Base-by-base conservation (phyloP, 768 basidiomycete species). In the Calvatia gigantea region DNA sequence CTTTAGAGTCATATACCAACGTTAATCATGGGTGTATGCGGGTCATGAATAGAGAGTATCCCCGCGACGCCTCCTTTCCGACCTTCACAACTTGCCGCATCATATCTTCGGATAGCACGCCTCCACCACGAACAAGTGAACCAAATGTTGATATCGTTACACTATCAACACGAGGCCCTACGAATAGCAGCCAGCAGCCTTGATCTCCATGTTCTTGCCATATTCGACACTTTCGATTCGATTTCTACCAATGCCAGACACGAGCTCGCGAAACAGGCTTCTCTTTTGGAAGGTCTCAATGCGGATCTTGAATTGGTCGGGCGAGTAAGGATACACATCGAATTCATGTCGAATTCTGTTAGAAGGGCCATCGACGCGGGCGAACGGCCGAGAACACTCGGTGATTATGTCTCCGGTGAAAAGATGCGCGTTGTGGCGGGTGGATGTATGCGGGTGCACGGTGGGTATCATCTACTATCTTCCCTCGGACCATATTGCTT, bases 341-440 rank as follows among this genome's bases (percentile, higher is more conserved):
- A 91, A 55, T 92, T 93, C 60, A 72, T 91, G 69, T 89, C 87
- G 14, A 73, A 78, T 6, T 72, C 81, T 1, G 81, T 85, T 48
- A 76, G 87, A 32, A 84, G 77, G 61, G 83, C 86, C 2, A 87
- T 91, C 41, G 87, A 91, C 56, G 75, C 79, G 0, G 91, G 89
- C 2, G 85, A 84, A 54, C 79, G 74, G 52, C 79, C 79, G 12
- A 76, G 91, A 42, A 87, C 86, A 9, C 68, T 94, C 37, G 89
- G 86, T 9, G 89, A 90, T 65, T 94, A 92, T 67, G 89, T 94
- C 23, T 86, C 86, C 14, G 79, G 76, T 60, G 80, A 75, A 47
- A 90, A 86, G 72, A 94, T 94, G 91, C 79, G 75, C 62, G 81
- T 88, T 65, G 91, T 94, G 1, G 87, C 83, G 2, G 87, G 87